A percentile compares a stretch with the other conserved stretches of the same genome.
Evolutionary conservation across 169 alveolate genomes (phyloP).

Genomic region (Ichthyophthirius multifiliis): DNA sequence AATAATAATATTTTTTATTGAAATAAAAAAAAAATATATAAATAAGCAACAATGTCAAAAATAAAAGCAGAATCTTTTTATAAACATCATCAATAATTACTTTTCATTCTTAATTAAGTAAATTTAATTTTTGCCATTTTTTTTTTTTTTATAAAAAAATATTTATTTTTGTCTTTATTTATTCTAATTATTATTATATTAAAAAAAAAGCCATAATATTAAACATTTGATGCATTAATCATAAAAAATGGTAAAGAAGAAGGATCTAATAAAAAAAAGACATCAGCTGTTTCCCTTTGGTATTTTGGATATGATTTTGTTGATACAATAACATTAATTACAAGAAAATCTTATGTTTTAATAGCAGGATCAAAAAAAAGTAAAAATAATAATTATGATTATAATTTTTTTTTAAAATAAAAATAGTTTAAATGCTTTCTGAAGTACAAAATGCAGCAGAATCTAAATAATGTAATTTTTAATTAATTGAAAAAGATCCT

Average conservation of each 20-base stretch:
- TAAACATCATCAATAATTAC: too few species aligned
- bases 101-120: too few species aligned
- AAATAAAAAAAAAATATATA: too few species aligned
- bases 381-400: neutral
- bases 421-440: neutral
- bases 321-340: neutral
- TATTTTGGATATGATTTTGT: neutral
- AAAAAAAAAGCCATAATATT: too few species aligned
- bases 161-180: too few species aligned
- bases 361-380: neutral
- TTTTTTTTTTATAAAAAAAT: too few species aligned
- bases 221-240: neutral
- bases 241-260: conserved; percentile 3
- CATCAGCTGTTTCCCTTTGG: conserved; percentile 1
- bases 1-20: too few species aligned
- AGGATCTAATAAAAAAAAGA: neutral
- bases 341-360: neutral
- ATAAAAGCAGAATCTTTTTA: too few species aligned
- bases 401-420: neutral
- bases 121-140: too few species aligned
- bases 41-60: too few species aligned
- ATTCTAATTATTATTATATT: too few species aligned
- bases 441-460: neutral
- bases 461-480: neutral
- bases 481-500: neutral